These are phyloP conservation scores for Xylariaceae sp. DNA, from an alignment of 2,329 filamentous ascomycete species.

Conservation along the genomic window DNA sequence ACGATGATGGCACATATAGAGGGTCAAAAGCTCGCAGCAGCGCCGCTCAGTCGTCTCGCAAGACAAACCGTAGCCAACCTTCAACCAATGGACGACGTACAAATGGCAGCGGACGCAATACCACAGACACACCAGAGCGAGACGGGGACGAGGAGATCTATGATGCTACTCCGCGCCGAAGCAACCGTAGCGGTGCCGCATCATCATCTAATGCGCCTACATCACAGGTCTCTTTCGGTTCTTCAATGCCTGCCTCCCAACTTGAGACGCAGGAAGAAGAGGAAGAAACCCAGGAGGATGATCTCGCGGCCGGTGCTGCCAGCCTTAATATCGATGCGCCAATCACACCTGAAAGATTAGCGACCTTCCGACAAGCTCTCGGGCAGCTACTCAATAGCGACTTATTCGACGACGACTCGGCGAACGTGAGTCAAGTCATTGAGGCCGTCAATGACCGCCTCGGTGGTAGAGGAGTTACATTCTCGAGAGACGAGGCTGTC, in stretches of 20 bases:
- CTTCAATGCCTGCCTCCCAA: conserved; percentile 74
- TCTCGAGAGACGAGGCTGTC: conserved; percentile 67
- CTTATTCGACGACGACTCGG: conserved; percentile 84
- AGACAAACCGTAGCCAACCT: conserved; percentile 18
- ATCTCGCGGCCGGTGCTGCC: conserved; percentile 28
- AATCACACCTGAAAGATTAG: conserved; percentile 60
- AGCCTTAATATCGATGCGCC: conserved; percentile 37
- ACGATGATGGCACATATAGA: conserved; percentile 27
- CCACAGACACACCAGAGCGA: conserved; percentile 32
- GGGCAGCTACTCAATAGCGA: conserved; percentile 77
- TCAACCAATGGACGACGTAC: conserved; percentile 22
- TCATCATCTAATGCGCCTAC: conserved; percentile 31
- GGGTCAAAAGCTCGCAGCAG: conserved; percentile 35
- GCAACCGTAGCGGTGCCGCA: conserved; percentile 30
- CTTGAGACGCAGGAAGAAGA: conserved; percentile 43
- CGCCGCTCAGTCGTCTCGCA: conserved; percentile 29
- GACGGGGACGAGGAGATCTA: conserved; percentile 48
- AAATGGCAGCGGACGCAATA: conserved; percentile 22
- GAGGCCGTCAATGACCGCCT: conserved; percentile 74
- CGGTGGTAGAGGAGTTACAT: conserved; percentile 52
- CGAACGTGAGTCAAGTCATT: conserved; percentile 70
- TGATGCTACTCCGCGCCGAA: conserved; percentile 38
- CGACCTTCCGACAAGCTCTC: conserved; percentile 72
- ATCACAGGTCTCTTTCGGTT: conserved; percentile 65
- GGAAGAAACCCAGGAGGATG: conserved; percentile 38